phyloP scores from a whole-genome alignment of 176 grass and related monocot genomes.

The Triticum turgidum region DNA sequence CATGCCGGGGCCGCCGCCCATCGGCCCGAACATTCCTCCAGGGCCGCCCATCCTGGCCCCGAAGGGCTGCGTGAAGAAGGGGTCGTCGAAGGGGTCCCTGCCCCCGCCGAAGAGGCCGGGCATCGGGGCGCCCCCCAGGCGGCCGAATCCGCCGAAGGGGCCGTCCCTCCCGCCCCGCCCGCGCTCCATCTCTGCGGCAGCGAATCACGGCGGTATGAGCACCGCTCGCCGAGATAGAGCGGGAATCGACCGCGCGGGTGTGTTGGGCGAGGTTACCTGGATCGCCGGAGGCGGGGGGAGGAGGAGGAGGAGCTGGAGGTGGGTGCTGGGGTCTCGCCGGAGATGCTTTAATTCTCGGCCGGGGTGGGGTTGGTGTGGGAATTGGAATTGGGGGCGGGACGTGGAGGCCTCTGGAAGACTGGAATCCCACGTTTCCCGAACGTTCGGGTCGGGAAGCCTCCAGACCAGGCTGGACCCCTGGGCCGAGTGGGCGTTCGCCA shows the following conservation, averaged over 20 bases:
- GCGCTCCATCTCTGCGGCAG: constrained; percentile 53
- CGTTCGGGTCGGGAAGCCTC: background rate
- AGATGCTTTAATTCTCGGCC: background rate
- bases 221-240: background rate
- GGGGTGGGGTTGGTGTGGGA: background rate
- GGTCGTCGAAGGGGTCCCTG: constrained; percentile 84
- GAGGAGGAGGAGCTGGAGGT: too few relatives aligned
- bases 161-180: constrained; percentile 52
- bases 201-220: too few relatives aligned
- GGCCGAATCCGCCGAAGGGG: constrained; percentile 59
- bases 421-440: background rate
- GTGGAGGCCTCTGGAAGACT: background rate
- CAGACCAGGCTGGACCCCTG: background rate
- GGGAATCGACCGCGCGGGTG: too few relatives aligned
- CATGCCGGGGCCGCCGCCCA: constrained; percentile 48
- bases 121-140: constrained; percentile 36
- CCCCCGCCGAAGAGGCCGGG: constrained; percentile 64
- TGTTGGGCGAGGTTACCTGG: too few relatives aligned
- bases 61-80: constrained; percentile 86
- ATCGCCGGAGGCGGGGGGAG: too few relatives aligned
- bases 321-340: background rate
- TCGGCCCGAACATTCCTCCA: constrained; percentile 36
- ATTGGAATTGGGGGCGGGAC: too few relatives aligned
- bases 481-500: too few relatives aligned
- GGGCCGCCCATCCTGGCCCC: constrained; percentile 56